These are phyloP conservation scores for Clonostachys solani DNA, from an alignment of 2,329 filamentous ascomycete genomes.

Conservation along the genomic window DNA sequence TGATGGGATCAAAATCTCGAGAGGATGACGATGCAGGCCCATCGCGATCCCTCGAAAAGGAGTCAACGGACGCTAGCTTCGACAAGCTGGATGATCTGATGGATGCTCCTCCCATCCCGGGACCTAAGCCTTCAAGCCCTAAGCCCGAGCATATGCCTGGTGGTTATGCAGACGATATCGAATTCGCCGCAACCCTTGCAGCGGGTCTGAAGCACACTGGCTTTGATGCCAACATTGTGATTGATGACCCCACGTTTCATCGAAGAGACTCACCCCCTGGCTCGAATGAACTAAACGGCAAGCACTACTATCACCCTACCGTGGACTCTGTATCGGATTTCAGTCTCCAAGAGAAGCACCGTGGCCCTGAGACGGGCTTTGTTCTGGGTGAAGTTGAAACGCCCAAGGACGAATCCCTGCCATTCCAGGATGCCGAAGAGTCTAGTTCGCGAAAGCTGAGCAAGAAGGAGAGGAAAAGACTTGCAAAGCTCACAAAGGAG, in stretches of 20 bases:
- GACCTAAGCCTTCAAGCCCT: conserved; percentile 51
- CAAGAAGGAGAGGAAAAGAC: conserved; percentile 46
- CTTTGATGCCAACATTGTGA: conserved; percentile 67
- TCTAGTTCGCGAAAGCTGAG: conserved; percentile 26
- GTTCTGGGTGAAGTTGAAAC: conserved; percentile 44
- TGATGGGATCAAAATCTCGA: no score
- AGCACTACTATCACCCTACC: conserved; percentile 43
- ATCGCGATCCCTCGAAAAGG: not conserved
- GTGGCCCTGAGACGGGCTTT: conserved; percentile 35
- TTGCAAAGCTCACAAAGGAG: conserved; percentile 28
- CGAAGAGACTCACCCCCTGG: conserved; percentile 60
- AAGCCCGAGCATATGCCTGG: conserved; percentile 54
- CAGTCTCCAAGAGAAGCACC: conserved; percentile 26
- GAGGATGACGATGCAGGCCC: conserved; percentile 14
- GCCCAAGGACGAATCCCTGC: conserved; percentile 20
- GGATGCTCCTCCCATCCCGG: conserved; percentile 44
- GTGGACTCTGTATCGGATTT: conserved; percentile 42
- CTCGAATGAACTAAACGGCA: conserved; percentile 40
- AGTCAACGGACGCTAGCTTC: not conserved
- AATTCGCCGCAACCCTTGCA: conserved; percentile 66
- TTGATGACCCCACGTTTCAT: conserved; percentile 60
- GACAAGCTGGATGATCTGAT: conserved; percentile 28
- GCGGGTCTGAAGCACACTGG: conserved; percentile 66
- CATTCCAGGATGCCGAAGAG: conserved; percentile 5
- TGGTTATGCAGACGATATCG: conserved; percentile 61